These are phyloP conservation scores for Diaporthe amygdali DNA, from an alignment of 2,329 filamentous ascomycete species.

Conservation along the genomic window DNA sequence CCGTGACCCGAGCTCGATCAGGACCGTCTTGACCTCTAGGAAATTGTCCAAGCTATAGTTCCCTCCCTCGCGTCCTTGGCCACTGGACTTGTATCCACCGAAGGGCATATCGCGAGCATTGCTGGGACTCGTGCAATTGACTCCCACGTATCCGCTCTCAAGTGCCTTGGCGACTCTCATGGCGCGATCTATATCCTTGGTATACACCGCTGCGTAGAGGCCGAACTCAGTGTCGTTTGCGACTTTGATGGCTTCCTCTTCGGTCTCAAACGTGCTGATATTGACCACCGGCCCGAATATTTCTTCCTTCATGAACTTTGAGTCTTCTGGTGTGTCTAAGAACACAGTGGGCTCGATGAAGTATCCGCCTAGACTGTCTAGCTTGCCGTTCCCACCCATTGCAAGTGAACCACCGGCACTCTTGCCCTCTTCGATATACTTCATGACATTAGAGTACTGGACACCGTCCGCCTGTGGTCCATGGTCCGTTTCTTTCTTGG, in stretches of 20 bases:
- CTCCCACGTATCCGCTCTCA: constrained; percentile 65
- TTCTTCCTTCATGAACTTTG: constrained; percentile 62
- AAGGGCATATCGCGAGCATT: constrained; percentile 45
- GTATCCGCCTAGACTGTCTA: constrained; percentile 37
- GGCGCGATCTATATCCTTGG: constrained; percentile 52
- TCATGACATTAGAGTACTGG: constrained; percentile 52
- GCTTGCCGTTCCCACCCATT: constrained; percentile 37
- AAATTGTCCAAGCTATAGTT: constrained; percentile 43
- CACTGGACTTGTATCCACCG: constrained; percentile 48
- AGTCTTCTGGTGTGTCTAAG: constrained; percentile 45
- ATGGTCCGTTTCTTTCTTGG: constrained; percentile 36
- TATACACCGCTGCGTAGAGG: constrained; percentile 60
- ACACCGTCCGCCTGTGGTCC: constrained; percentile 57
- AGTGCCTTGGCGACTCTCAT: constrained; percentile 54
- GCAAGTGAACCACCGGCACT: constrained; percentile 36
- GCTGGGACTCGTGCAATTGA: constrained; percentile 52
- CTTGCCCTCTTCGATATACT: constrained; percentile 52
- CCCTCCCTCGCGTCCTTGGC: constrained; percentile 41
- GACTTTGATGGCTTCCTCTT: constrained; percentile 56
- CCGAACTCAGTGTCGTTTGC: constrained; percentile 65
- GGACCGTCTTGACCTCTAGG: constrained; percentile 38
- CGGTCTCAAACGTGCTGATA: constrained; percentile 61
- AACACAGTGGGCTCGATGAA: constrained; percentile 54
- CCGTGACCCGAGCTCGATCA: constrained; percentile 33
- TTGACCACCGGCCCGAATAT: constrained; percentile 69